Evolutionary conservation across 2,329 filamentous ascomycete genomes (phyloP), one percentile per base, ranked within the genome.

Genomic region (Hypoxylon sp.): DNA sequence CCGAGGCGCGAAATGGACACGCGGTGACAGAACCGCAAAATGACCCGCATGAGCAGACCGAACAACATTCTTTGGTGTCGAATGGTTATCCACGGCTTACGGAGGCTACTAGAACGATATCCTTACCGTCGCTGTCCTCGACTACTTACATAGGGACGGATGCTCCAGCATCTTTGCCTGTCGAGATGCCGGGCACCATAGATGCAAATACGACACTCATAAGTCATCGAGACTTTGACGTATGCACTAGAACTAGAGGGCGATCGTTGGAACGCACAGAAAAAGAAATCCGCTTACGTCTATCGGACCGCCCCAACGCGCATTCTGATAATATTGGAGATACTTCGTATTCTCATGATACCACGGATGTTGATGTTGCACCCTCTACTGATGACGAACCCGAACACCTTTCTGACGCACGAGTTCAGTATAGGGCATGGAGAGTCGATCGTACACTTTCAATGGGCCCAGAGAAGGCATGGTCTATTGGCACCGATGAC

Each of bases 401-500:
- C 38, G 68, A 72, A 17, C 25, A 58, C 38, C 30, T 65, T 21
- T 65, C 73, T 7, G 77, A 80, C 45, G 62, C 73, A 5, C 74
- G 75, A 28, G 72, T 74, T 9, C 74, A 76, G n/a, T 75, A 78
- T 34, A 77, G 79, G 38, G 75, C 78, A 60, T 80, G 79, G 76
- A 80, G 77, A 66, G 74, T 77, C 10, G 82, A 85, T 3, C 81
- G 83, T 52, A 80, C 82, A 9, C 65, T 81, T 11, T 81, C 81
- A 17, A 78, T 80, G 67, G 83, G 79, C 0, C 79, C 85, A 0
- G 88, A 90, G 74, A 90, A 89, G 75, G 86, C 83, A 17, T 90
- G 88, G 88, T 90, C 88, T 19, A 90, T 90, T 75, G 87, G 86
- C 3, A 82, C 84, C 21, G 83, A 80, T 7, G 82, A 85, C 57